Evolutionary conservation across 345 rosid species (phyloP).

Genomic region (Orychophragmus violaceus): DNA sequence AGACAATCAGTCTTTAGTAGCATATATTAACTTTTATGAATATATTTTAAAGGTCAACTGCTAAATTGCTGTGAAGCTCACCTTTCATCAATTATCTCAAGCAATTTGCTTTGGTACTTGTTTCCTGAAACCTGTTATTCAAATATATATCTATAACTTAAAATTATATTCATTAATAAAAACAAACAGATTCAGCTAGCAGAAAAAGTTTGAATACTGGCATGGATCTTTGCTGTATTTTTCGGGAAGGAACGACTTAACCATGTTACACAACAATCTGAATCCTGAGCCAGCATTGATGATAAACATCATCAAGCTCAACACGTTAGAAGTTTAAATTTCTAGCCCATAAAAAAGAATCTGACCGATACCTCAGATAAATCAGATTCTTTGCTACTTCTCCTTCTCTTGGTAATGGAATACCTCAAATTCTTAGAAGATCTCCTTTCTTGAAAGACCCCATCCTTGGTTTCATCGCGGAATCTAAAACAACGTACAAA

Average conservation of each 20-base stretch:
- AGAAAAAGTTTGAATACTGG: constrained; percentile 30
- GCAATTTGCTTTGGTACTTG: constrained; percentile 90
- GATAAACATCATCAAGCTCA: constrained; percentile 94
- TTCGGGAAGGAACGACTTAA: constrained; percentile 92
- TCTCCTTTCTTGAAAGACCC: constrained; percentile 68
- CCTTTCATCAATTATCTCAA: constrained; percentile 87
- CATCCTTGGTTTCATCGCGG: constrained; percentile 40
- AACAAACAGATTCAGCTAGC: neutral
- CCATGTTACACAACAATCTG: constrained; percentile 94
- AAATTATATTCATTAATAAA: constrained; percentile 2
- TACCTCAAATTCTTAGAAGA: constrained; percentile 64
- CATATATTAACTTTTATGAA: neutral
- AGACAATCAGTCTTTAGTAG: neutral
- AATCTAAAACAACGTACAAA: constrained; percentile 17
- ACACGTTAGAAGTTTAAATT: neutral
- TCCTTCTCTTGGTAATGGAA: constrained; percentile 60
- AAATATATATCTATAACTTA: constrained; percentile 6
- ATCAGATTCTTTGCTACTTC: constrained; percentile 85
- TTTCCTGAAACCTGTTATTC: constrained; percentile 75
- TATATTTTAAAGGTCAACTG: too few species aligned
- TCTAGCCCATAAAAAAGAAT: neutral
- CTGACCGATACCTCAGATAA: too few species aligned
- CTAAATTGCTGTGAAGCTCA: neutral
- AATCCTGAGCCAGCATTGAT: constrained; percentile 98
- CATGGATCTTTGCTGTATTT: constrained; percentile 93